Conservation (phyloP, 371 early-diverging fungal species). For the Mortierella sp. region DNA sequence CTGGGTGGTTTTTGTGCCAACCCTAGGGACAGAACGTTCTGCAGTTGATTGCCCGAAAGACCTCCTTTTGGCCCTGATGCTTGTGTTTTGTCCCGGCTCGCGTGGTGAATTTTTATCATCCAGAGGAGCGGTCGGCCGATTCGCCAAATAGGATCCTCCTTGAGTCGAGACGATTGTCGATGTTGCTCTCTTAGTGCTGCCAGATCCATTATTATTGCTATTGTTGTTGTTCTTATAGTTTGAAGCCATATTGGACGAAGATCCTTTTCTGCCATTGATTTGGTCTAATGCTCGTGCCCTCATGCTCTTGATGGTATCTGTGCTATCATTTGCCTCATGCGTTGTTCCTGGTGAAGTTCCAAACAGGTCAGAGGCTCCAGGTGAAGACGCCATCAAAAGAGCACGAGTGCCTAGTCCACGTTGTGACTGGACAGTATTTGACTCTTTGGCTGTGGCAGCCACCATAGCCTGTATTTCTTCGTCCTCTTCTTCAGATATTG, state of each 20-base stretch:
- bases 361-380: conserved; percentile 8
- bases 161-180: neutral
- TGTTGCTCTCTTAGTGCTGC: neutral
- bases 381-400: conserved; percentile 8
- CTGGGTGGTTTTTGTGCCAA: conserved; percentile 14
- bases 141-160: neutral
- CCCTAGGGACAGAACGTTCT: conserved; percentile 12
- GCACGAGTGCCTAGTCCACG: conserved; percentile 14
- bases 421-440: conserved; percentile 3
- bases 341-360: conserved; percentile 11
- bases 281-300: conserved; percentile 44
- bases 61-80: conserved; percentile 26
- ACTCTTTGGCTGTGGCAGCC: neutral
- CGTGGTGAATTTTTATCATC: neutral
- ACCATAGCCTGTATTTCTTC: conserved; percentile 1
- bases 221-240: conserved; percentile 8
- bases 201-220: neutral
- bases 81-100: neutral
- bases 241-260: conserved; percentile 8
- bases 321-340: conserved; percentile 40
- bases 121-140: neutral
- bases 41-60: conserved; percentile 19
- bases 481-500: conserved; percentile 25
- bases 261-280: conserved; percentile 31
- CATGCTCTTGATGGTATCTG: conserved; percentile 49